phyloP scores from a whole-genome alignment of 2,329 filamentous ascomycete species.

The Botrytis tulipae region DNA sequence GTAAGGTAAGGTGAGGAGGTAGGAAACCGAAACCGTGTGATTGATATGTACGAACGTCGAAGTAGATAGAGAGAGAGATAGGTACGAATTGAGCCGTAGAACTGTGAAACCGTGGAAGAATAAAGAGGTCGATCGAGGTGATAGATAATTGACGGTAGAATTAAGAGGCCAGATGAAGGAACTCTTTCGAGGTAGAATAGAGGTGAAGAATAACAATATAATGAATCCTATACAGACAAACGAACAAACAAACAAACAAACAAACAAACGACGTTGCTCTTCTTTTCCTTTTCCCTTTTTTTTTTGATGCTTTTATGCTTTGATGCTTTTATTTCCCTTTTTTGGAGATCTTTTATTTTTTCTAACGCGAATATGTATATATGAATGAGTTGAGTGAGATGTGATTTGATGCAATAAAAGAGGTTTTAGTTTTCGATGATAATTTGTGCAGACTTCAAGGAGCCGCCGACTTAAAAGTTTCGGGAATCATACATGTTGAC shows the following conservation, averaged over 20 bases:
- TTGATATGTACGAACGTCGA: neutral
- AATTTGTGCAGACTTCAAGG: conserved; percentile 36
- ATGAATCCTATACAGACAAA: neutral
- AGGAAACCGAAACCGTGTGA: neutral
- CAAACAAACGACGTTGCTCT: neutral
- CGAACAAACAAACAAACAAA: neutral
- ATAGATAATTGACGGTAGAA: neutral
- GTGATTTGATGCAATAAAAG: neutral
- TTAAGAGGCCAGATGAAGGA: neutral
- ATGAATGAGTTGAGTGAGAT: neutral
- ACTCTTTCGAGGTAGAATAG: neutral
- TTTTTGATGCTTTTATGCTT: neutral
- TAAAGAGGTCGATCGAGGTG: neutral
- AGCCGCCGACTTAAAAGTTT: conserved; percentile 34
- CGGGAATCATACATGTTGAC: conserved; percentile 36
- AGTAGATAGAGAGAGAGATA: neutral
- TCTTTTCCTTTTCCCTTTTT: neutral
- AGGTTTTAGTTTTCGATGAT: conserved; percentile 16
- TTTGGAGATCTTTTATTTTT: neutral
- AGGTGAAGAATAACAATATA: neutral
- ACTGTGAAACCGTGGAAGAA: neutral
- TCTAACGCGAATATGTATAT: neutral
- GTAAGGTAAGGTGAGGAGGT: neutral
- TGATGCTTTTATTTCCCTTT: neutral
- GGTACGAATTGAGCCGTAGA: neutral